Evolutionary conservation across 2,329 filamentous ascomycete genomes (phyloP).

Genomic region (Aspergillus pseudonomiae): DNA sequence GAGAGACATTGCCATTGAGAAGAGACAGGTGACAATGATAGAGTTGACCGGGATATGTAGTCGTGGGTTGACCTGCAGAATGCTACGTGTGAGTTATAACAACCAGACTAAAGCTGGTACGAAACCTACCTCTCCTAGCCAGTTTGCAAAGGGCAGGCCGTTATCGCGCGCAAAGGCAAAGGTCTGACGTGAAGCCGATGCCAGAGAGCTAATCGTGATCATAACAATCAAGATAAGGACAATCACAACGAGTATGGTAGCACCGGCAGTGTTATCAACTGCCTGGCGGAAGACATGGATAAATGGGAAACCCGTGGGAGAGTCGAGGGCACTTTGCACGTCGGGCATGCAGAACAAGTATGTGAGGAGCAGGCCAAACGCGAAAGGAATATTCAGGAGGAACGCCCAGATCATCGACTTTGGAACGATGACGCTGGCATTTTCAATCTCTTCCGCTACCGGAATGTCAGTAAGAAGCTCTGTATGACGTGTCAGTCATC

Average conservation of each 20-base stretch:
- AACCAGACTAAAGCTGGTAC: background rate
- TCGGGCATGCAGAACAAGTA: slow-evolving; percentile 43
- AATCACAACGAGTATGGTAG: slow-evolving; percentile 41
- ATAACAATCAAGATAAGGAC: slow-evolving; percentile 44
- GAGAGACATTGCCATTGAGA: slow-evolving; percentile 45
- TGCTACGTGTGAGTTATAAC: background rate
- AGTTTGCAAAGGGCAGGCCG: slow-evolving; percentile 46
- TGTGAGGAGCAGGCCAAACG: slow-evolving; percentile 41
- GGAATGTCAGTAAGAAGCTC: background rate
- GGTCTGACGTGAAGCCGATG: slow-evolving; percentile 43
- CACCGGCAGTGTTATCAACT: slow-evolving; percentile 23
- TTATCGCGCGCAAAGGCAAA: slow-evolving; percentile 50
- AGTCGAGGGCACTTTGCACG: slow-evolving; percentile 39
- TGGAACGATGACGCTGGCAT: slow-evolving; percentile 9
- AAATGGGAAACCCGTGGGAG: slow-evolving; percentile 49
- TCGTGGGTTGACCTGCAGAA: slow-evolving; percentile 32
- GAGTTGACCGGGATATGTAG: slow-evolving; percentile 49
- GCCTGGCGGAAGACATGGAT: slow-evolving; percentile 50
- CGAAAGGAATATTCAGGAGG: slow-evolving; percentile 4
- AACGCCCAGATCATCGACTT: slow-evolving; percentile 11
- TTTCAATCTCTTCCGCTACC: slow-evolving; percentile 12
- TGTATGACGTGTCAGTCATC: background rate
- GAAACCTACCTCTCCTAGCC: slow-evolving; percentile 34
- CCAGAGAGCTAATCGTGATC: slow-evolving; percentile 43
- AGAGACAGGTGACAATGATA: slow-evolving; percentile 32